Conservation (phyloP, 163 green algal species). For the Volvox carteri region DNA sequence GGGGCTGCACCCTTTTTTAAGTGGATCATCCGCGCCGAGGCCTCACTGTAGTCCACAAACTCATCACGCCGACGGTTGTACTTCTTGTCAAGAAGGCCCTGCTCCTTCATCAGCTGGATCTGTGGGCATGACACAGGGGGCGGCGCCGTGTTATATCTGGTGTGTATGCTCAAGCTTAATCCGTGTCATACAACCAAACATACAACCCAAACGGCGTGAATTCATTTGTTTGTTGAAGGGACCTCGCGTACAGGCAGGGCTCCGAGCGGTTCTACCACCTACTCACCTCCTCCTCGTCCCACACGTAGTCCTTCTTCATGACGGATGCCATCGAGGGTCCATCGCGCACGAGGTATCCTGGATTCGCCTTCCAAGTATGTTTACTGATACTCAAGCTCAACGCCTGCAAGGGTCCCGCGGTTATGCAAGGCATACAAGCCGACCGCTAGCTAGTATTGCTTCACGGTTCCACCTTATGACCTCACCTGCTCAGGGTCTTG, state of each 20-base stretch:
- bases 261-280: no score
- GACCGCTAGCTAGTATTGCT: neutral
- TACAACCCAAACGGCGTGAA: no score
- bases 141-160: no score
- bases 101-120: slow-evolving; percentile 70
- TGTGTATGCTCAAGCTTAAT: no score
- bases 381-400: slow-evolving; percentile 44
- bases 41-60: slow-evolving; percentile 75
- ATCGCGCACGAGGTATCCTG: slow-evolving; percentile 66
- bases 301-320: slow-evolving; percentile 64
- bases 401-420: slow-evolving; percentile 5
- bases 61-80: slow-evolving; percentile 70
- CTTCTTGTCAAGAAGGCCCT: slow-evolving; percentile 67
- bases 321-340: slow-evolving; percentile 54
- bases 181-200: no score
- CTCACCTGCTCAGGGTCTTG: slow-evolving; percentile 57
- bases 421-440: neutral
- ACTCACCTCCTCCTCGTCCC: slow-evolving; percentile 66
- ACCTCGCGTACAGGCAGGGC: no score
- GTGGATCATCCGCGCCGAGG: slow-evolving; percentile 63
- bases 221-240: no score
- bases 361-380: slow-evolving; percentile 53
- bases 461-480: neutral
- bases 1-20: slow-evolving; percentile 55
- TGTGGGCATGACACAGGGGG: neutral